Base-by-base conservation (phyloP, 2,329 filamentous ascomycete genomes). In the Xylaria hypoxylon region DNA sequence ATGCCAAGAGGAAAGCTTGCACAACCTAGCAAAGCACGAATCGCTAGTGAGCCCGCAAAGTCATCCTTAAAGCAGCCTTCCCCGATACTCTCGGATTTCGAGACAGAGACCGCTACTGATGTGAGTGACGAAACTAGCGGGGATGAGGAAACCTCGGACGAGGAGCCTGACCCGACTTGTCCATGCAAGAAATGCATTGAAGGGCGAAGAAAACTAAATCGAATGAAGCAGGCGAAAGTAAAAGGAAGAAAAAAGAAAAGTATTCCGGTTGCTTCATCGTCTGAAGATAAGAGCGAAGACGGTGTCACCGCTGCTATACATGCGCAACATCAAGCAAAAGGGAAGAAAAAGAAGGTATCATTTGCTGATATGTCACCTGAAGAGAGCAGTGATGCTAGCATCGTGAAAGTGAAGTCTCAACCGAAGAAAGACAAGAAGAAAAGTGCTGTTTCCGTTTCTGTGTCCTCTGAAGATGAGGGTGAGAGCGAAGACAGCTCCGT, bases 1-100 rank as follows among this genome's bases (percentile, higher is more conserved):
- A 84, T 85, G 58, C 84, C 85, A 1, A 81, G 84, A 59, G 75
- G 77, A 4, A 72, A 77, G 17, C 65, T 64, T 38, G 22, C 40
- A 24, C 11, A 17, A 57, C 45, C 48, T 35, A 70, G 70, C 10
- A 67, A 71, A 3, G 67, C 74, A 31, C 71, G 65, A 10, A 70
- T 70, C 38, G 31, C 33, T 13, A 62, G 64, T 24, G 59, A 67
- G n/a, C 71, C 76, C 2, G 72, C 67, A 59, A 82, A 80, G 69
- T 78, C 81, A 2, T 79, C 73, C 2, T 59, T 70, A 17, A 62
- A 68, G 24, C 59, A 70, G 40, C 45, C 70, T 62, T 22, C 67
- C 33, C n/a, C 44, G 26, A 52, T 28, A 52, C 15, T 24, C 51
- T 38, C 40, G 22, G 52, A 59, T 40, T 55, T 68, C 7, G 61